Percentiles rank a stretch among this genome's conserved stretches.
These are phyloP conservation scores for Triangularia setosa DNA, from an alignment of 2,329 filamentous ascomycete genomes.

Conservation along the genomic window DNA sequence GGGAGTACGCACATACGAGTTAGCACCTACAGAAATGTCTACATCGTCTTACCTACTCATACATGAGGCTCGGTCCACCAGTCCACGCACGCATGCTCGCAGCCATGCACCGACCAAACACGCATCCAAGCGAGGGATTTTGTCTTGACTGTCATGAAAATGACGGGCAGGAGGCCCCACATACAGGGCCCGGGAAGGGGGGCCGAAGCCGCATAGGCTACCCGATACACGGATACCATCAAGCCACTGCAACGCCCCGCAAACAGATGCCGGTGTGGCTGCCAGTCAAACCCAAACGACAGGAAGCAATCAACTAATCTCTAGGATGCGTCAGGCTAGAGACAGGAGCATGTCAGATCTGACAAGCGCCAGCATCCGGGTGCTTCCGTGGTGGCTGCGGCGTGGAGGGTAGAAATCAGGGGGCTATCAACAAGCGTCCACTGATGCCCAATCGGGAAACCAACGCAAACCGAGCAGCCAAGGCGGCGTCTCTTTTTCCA, in stretches of 20 bases:
- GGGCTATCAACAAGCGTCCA: not conserved
- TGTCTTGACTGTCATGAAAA: slow-evolving; percentile 1
- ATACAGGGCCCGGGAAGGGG: slow-evolving; percentile 1
- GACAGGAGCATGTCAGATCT: slow-evolving; percentile 13
- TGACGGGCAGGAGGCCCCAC: slow-evolving; percentile 10
- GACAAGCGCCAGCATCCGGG: slow-evolving; percentile 6
- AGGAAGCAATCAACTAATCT: not conserved
- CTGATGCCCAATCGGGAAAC: slow-evolving; percentile 7
- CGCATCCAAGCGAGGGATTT: slow-evolving; percentile 1
- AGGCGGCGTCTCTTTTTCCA: not conserved
- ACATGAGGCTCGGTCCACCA: not conserved
- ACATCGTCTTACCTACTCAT: not conserved
- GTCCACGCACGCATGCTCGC: not conserved
- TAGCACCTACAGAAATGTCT: not conserved
- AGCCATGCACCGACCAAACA: not conserved
- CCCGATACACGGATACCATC: slow-evolving; percentile 1
- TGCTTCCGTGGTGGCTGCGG: not conserved
- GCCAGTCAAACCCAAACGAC: slow-evolving; percentile 1
- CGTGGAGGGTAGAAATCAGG: not conserved
- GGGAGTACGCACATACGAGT: not conserved
- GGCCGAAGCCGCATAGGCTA: slow-evolving; percentile 8
- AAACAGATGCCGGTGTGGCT: slow-evolving; percentile 11
- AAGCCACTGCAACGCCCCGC: slow-evolving; percentile 12
- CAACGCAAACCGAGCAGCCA: not conserved
- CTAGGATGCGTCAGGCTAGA: not conserved